These are phyloP conservation scores for Exophiala alcalophila DNA, from an alignment of 2,329 filamentous ascomycete genomes.

Conservation along the genomic window DNA sequence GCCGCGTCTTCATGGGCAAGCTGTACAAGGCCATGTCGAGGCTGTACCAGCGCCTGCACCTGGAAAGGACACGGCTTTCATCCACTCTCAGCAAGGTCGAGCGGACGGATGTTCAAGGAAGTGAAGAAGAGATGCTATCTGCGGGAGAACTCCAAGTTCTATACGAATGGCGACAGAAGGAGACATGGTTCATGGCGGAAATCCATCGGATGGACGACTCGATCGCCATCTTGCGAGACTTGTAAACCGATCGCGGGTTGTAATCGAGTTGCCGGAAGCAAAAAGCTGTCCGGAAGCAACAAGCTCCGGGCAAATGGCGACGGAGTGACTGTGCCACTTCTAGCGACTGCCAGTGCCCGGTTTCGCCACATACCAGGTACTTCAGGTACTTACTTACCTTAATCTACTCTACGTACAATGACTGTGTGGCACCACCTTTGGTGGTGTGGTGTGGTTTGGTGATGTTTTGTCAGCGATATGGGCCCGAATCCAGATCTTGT, in stretches of 20 bases:
- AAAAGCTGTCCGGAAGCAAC: not conserved
- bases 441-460: no score
- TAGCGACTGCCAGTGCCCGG: no score
- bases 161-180: slow-evolving; percentile 59
- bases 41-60: slow-evolving; percentile 73
- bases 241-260: slow-evolving; percentile 46
- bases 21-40: slow-evolving; percentile 88
- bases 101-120: slow-evolving; percentile 78
- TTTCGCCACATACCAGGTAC: no score
- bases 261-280: not conserved
- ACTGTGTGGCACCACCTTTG: no score
- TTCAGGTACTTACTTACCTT: no score
- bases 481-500: no score
- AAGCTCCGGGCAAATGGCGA: not conserved
- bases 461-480: no score
- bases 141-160: slow-evolving; percentile 69
- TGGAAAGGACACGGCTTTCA: slow-evolving; percentile 69
- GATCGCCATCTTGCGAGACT: slow-evolving; percentile 79
- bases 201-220: slow-evolving; percentile 79
- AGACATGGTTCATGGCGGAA: slow-evolving; percentile 73
- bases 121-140: slow-evolving; percentile 76
- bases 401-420: no score
- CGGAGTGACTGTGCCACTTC: no score
- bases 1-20: slow-evolving; percentile 69
- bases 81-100: slow-evolving; percentile 77